Evolutionary conservation across 306 rosid species (phyloP), one percentile per base, ranked within the genome.

Genomic region (Dryas alaskensis): DNA sequence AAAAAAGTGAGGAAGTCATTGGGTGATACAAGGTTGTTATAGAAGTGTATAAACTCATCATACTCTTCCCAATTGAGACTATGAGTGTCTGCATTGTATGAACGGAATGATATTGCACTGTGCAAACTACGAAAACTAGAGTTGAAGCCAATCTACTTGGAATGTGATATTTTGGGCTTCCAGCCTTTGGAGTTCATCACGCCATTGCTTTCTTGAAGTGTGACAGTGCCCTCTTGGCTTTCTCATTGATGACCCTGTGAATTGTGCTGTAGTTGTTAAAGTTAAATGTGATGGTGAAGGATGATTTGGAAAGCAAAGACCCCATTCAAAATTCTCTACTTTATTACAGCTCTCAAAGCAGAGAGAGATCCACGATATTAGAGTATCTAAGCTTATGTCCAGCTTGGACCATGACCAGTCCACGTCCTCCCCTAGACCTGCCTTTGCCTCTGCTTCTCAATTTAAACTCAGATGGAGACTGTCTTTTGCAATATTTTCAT

Each of bases 301-400:
- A 40, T 75, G 83, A 57, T 68, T 55, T 69, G 68, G 83, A 82
- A 86, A 82, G 87, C 81, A 78, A 78, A 76, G 58, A 31, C 59
- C 53, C 46, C 70, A 37, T 67, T 67, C 78, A 73, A 25, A 31
- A 10, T 65, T 66, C 72, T 31, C 84, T 76, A 77, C 85, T 84
- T 86, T 86, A 82, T 67, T 74, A 55, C 79, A 78, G 74, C 78
- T 76, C 79, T 54, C 59, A 71, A 83, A 81, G 87, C 74, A 80
- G 78, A 67, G 67, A 78, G 67, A 78, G 77, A 73, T 49, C 82
- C 79, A 64, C 40, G 66, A 66, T 22, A 57, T 68, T 76, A 51
- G 55, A 69, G 65, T 73, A 76, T 76, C 81, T 39, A 19, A 14
- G 58, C 76, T 64, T 31, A 67, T 47, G 64, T 73, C 53, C 61